Percentiles rank a stretch among this genome's conserved stretches.
Conservation (phyloP, 306 rosid species). For the Senna siamea region DNA sequence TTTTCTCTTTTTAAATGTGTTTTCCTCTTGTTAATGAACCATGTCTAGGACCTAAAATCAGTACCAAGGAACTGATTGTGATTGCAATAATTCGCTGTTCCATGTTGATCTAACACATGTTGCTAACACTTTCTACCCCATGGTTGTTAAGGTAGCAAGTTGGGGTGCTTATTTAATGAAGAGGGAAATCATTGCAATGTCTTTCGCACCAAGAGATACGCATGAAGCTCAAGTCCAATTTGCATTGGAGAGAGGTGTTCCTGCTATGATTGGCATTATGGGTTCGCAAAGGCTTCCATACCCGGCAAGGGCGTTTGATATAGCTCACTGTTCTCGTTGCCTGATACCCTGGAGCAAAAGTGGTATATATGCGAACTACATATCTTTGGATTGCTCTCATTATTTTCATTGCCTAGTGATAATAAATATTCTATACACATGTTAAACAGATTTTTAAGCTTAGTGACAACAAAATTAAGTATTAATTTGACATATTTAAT, state of each 20-base stretch:
- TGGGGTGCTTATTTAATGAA: slow-evolving; percentile 92
- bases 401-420: background rate
- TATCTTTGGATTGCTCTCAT: background rate
- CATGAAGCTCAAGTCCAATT: slow-evolving; percentile 98
- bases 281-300: slow-evolving; percentile 87
- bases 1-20: too few relatives aligned
- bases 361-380: slow-evolving; percentile 51
- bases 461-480: background rate
- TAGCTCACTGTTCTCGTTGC: slow-evolving; percentile 99
- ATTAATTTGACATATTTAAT: background rate
- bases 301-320: slow-evolving; percentile 93
- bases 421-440: background rate
- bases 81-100: too few relatives aligned
- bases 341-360: slow-evolving; percentile 72
- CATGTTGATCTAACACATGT: background rate
- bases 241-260: slow-evolving; percentile 96
- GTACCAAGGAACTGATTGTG: too few relatives aligned
- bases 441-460: background rate
- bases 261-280: slow-evolving; percentile 95
- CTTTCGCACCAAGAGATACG: slow-evolving; percentile 96
- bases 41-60: too few relatives aligned
- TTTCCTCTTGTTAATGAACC: too few relatives aligned
- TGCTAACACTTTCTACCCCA: slow-evolving; percentile 25
- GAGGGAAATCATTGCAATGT: slow-evolving; percentile 83
- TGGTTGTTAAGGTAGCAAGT: slow-evolving; percentile 81